These are phyloP conservation scores for Mycena galopus DNA, from an alignment of 768 basidiomycete species.

Conservation along the genomic window DNA sequence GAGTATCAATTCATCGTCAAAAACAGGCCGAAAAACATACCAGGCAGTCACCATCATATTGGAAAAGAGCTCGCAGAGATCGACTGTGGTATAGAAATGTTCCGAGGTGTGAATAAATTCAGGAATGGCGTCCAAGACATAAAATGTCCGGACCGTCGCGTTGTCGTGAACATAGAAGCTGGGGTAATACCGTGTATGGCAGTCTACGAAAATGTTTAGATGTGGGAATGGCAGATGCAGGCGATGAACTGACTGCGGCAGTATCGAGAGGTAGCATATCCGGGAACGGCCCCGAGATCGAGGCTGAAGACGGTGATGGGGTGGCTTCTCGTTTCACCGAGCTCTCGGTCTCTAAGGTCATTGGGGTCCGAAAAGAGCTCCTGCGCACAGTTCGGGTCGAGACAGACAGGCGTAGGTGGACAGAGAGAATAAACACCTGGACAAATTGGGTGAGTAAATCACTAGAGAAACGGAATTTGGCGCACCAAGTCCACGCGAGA, in stretches of 20 bases:
- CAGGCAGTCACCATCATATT: conserved; percentile 26
- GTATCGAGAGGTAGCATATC: conserved; percentile 39
- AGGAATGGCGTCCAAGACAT: conserved; percentile 27
- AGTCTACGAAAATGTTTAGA: conserved; percentile 31
- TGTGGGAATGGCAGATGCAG: background rate
- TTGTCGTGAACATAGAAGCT: conserved; percentile 43
- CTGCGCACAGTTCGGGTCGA: background rate
- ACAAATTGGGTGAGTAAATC: conserved; percentile 5
- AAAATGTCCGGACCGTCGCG: conserved; percentile 38
- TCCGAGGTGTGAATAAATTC: conserved; percentile 30
- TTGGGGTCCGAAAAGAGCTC: background rate
- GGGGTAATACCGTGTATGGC: conserved; percentile 45
- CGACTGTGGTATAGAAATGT: conserved; percentile 27
- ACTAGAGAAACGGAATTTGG: background rate
- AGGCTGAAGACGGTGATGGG: conserved; percentile 38
- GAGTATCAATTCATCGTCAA: background rate
- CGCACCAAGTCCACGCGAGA: conserved; percentile 23
- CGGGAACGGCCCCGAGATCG: conserved; percentile 42
- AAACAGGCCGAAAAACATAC: background rate
- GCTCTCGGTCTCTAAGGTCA: conserved; percentile 2
- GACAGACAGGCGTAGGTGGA: background rate
- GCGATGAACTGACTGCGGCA: conserved; percentile 41
- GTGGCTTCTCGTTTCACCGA: conserved; percentile 17
- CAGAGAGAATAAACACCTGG: too few species aligned
- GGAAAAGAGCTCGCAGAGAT: conserved; percentile 25